Conservation (phyloP, 257 asterid genomes). For the Eucommia ulmoides region DNA sequence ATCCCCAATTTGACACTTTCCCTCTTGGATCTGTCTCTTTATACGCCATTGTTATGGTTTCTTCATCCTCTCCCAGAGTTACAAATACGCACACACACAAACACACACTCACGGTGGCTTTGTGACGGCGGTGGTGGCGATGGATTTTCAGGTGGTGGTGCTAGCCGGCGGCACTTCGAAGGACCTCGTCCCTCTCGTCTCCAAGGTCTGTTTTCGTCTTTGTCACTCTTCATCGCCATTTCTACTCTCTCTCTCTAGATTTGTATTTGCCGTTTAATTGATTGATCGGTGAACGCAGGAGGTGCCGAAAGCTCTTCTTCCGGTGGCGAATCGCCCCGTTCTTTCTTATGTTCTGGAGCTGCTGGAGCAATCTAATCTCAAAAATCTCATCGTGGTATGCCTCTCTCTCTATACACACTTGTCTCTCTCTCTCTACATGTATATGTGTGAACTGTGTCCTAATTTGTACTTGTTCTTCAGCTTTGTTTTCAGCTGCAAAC, state of each 20-base stretch:
- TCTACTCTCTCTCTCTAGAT: neutral
- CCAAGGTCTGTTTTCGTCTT: slow-evolving; percentile 38
- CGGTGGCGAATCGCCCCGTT: slow-evolving; percentile 82
- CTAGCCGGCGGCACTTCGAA: slow-evolving; percentile 89
- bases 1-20: slow-evolving; percentile 31
- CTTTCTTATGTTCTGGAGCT: slow-evolving; percentile 75
- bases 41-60: no score
- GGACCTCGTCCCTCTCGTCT: slow-evolving; percentile 75
- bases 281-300: slow-evolving; percentile 35
- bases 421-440: no score
- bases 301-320: slow-evolving; percentile 80
- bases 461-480: no score
- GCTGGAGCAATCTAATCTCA: slow-evolving; percentile 66
- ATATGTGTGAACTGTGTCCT: no score
- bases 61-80: no score
- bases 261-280: neutral
- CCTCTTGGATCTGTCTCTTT: no score
- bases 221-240: neutral
- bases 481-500: no score
- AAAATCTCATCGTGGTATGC: slow-evolving; percentile 69
- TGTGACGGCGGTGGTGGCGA: no score
- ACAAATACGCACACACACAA: no score
- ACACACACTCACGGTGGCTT: no score
- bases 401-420: neutral
- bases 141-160: slow-evolving; percentile 95